phyloP scores from a whole-genome alignment of 495 filamentous ascomycete species.

The Penicillium dipodomyicola region DNA sequence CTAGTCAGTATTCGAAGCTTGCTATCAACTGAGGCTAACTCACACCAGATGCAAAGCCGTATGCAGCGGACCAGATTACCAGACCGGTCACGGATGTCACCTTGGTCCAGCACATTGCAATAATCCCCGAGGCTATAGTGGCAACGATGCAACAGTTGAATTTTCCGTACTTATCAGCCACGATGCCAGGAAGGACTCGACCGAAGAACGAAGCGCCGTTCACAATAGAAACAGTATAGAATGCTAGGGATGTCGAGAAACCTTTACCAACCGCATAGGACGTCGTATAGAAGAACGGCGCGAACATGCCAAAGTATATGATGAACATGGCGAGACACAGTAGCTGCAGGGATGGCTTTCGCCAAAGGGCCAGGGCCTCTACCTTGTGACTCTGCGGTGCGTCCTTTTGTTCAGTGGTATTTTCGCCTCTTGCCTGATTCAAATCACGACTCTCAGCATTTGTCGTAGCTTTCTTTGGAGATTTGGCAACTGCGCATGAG shows the following conservation, averaged over 20 bases:
- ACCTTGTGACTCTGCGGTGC: constrained; percentile 6
- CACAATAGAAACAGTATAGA: constrained; percentile 48
- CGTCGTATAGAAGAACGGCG: constrained; percentile 46
- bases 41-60: constrained; percentile 44
- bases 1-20: neutral
- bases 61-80: constrained; percentile 36
- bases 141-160: constrained; percentile 69
- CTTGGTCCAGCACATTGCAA: constrained; percentile 41
- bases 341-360: constrained; percentile 35
- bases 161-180: constrained; percentile 67
- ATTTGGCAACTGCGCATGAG: constrained; percentile 33
- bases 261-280: constrained; percentile 35
- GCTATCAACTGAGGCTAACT: constrained; percentile 9
- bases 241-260: constrained; percentile 35
- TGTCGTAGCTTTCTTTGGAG: neutral
- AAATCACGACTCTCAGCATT: neutral
- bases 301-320: constrained; percentile 48
- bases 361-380: constrained; percentile 26
- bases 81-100: constrained; percentile 34
- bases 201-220: constrained; percentile 47
- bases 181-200: constrained; percentile 48
- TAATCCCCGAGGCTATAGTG: constrained; percentile 52
- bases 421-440: neutral
- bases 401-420: neutral
- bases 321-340: constrained; percentile 49